phyloP scores from a whole-genome alignment of 1,284 basidiomycete genomes.

The Trichosporon asahii region DNA sequence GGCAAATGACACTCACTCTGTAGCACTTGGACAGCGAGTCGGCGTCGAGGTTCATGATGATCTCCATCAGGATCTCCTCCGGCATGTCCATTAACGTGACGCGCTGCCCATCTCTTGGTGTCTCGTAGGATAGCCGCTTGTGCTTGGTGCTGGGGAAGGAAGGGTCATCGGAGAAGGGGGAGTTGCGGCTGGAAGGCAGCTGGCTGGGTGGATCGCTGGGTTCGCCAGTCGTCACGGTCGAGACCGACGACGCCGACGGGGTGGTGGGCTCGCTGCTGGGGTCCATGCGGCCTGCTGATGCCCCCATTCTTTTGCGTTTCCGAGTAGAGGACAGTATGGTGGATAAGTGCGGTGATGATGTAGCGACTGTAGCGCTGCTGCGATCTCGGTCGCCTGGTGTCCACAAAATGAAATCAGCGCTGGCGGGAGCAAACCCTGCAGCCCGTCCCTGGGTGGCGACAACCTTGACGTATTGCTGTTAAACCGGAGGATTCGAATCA shows the following conservation, averaged over 20 bases:
- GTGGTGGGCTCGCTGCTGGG: neutral
- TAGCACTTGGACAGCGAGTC: conserved; percentile 9
- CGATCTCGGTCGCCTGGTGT: neutral
- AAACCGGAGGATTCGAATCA: no score
- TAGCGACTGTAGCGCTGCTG: neutral
- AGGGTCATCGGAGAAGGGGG: neutral
- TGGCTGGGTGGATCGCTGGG: neutral
- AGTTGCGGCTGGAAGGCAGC: neutral
- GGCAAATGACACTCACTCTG: neutral
- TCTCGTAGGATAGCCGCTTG: neutral
- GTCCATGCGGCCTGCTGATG: neutral
- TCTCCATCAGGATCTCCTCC: conserved; percentile 9
- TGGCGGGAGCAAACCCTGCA: neutral
- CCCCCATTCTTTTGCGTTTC: conserved; percentile 8
- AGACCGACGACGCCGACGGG: conserved; percentile 1
- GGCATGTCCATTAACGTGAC: conserved; percentile 2
- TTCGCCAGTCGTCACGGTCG: conserved; percentile 3
- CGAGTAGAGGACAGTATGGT: neutral
- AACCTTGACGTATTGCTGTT: neutral
- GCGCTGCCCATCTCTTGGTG: neutral
- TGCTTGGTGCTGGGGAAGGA: neutral
- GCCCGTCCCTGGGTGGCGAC: neutral
- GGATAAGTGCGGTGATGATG: neutral
- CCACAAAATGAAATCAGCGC: conserved; percentile 10
- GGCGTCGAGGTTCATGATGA: conserved; percentile 6